Percentiles rank a stretch among this genome's conserved stretches.
These are phyloP conservation scores for Nicotiana obtusifolia DNA, from an alignment of 257 asterid species.

Conservation along the genomic window DNA sequence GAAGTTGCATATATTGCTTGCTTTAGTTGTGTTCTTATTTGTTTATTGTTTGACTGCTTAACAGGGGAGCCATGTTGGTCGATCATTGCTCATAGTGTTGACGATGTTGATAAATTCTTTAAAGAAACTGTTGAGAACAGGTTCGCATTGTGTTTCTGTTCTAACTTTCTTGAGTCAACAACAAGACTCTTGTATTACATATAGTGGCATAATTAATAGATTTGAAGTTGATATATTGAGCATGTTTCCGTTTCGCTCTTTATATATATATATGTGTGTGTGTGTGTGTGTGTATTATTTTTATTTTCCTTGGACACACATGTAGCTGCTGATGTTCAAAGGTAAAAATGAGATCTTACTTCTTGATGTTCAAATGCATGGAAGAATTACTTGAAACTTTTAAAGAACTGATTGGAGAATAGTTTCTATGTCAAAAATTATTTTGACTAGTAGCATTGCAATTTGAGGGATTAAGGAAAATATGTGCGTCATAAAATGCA, in stretches of 20 bases:
- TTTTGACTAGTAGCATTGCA: not conserved
- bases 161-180: not conserved
- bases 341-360: not conserved
- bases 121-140: slow-evolving; percentile 84
- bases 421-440: not conserved
- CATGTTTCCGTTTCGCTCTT: not conserved
- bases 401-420: not conserved
- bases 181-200: not conserved
- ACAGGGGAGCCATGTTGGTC: slow-evolving; percentile 88
- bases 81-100: slow-evolving; percentile 56
- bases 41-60: slow-evolving; percentile 2
- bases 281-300: no score
- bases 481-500: not conserved
- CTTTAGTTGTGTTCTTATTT: not conserved
- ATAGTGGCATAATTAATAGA: not conserved
- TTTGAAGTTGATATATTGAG: not conserved
- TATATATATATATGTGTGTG: not conserved
- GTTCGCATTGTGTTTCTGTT: slow-evolving; percentile 18
- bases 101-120: slow-evolving; percentile 71
- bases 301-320: not conserved
- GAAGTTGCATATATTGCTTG: slow-evolving; percentile 1
- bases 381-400: not conserved
- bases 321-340: not conserved
- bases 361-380: not conserved
- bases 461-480: not conserved